A percentile compares a stretch with the other conserved stretches of the same genome.
These are phyloP conservation scores for Rhododendron ferrugineum DNA, from an alignment of 148 eudicot species.

Conservation along the genomic window DNA sequence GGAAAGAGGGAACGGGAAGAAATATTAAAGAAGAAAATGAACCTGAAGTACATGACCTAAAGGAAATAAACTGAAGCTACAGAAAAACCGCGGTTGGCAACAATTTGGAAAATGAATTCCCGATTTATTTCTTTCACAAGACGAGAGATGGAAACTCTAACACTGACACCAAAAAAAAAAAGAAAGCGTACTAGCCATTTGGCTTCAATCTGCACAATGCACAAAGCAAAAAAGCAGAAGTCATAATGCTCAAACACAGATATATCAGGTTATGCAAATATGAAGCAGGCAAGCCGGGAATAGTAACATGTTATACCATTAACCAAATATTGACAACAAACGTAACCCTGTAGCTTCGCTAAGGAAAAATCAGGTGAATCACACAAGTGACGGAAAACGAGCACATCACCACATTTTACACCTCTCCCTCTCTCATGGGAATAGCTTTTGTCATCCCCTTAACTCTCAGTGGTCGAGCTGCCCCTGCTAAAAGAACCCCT, in stretches of 20 bases:
- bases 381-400: background rate
- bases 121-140: background rate
- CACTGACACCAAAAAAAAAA: background rate
- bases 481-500: slow-evolving; percentile 31
- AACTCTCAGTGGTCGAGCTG: slow-evolving; percentile 29
- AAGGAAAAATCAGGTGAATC: background rate
- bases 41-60: background rate
- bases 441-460: slow-evolving; percentile 10
- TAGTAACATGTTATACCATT: background rate
- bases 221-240: background rate
- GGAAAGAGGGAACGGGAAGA: background rate
- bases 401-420: background rate
- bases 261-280: background rate
- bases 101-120: background rate
- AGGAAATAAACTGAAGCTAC: background rate
- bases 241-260: background rate
- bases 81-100: background rate
- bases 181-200: background rate
- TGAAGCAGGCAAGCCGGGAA: background rate
- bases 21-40: background rate
- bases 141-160: background rate
- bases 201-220: background rate
- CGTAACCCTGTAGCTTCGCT: background rate
- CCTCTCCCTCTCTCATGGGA: background rate
- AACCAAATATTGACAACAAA: background rate